Conservation (phyloP, 371 early-diverging fungal genomes). For the Mortierella sp. region DNA sequence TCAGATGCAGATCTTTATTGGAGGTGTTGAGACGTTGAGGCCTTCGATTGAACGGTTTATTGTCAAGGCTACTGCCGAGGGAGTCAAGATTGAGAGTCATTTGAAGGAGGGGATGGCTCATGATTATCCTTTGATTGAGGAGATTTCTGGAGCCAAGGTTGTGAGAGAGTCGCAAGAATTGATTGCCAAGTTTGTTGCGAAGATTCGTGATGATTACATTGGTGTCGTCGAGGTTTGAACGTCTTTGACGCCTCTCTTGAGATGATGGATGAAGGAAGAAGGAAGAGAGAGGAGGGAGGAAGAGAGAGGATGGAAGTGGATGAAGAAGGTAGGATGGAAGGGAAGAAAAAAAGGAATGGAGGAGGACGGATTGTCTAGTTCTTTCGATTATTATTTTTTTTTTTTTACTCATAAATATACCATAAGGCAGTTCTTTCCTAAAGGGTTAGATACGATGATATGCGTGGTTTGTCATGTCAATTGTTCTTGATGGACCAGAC, state of each 20-base stretch:
- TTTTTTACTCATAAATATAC: background rate
- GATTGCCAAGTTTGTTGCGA: conserved; percentile 42
- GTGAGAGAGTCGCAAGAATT: conserved; percentile 28
- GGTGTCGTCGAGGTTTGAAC: background rate
- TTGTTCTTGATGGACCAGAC: background rate
- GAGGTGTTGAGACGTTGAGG: conserved; percentile 42
- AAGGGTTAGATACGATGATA: background rate
- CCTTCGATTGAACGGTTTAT: conserved; percentile 50
- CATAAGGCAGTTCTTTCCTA: background rate
- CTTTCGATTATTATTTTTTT: background rate
- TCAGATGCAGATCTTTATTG: conserved; percentile 40
- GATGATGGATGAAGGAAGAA: background rate
- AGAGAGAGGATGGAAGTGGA: background rate
- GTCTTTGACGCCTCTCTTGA: background rate
- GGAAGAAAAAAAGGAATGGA: conserved; percentile 9
- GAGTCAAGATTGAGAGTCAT: conserved; percentile 27
- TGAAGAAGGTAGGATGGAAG: no score
- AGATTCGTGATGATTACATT: conserved; percentile 25
- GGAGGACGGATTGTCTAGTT: background rate
- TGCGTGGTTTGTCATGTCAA: conserved; percentile 10
- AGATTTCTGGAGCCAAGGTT: conserved; percentile 29
- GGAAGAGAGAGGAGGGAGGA: background rate
- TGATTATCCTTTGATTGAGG: conserved; percentile 41
- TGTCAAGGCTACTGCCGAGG: conserved; percentile 42
- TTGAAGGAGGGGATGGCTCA: conserved; percentile 35